phyloP scores from a whole-genome alignment of 2,329 filamentous ascomycete genomes.

The Periconia macrospinosa region DNA sequence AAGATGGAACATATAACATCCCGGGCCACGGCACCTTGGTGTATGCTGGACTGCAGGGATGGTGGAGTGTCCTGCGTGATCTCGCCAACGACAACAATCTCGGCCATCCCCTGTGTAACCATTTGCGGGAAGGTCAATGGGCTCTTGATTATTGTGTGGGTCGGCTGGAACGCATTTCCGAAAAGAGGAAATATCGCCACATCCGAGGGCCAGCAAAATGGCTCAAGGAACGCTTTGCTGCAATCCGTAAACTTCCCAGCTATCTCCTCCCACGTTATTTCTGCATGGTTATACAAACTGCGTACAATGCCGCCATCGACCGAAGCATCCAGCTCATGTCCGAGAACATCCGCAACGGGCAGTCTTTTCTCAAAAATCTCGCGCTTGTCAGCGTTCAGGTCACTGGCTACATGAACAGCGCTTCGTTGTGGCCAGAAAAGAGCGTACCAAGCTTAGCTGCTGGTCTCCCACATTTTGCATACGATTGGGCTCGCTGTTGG shows the following conservation, averaged over 20 bases:
- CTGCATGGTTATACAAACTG: constrained; percentile 81
- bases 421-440: constrained; percentile 85
- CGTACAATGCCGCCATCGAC: constrained; percentile 81
- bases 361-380: constrained; percentile 85
- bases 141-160: constrained; percentile 84
- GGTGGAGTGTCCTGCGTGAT: constrained; percentile 89
- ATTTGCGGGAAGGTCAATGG: constrained; percentile 90
- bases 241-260: constrained; percentile 79
- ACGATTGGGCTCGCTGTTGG: constrained; percentile 95
- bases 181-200: constrained; percentile 62
- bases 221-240: constrained; percentile 83
- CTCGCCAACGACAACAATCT: constrained; percentile 89
- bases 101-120: constrained; percentile 89
- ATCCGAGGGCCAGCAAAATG: constrained; percentile 71
- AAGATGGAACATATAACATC: constrained; percentile 86
- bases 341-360: constrained; percentile 74
- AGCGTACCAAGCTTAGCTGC: constrained; percentile 85
- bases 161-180: constrained; percentile 72
- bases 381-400: constrained; percentile 91
- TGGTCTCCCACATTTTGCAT: constrained; percentile 89
- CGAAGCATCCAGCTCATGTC: constrained; percentile 78
- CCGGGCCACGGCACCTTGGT: constrained; percentile 82
- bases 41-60: constrained; percentile 96
- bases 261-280: constrained; percentile 95
- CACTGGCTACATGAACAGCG: constrained; percentile 85